These are phyloP conservation scores for Ceratobasidium sp. DNA, from an alignment of 1,284 basidiomycete genomes.

Conservation along the genomic window DNA sequence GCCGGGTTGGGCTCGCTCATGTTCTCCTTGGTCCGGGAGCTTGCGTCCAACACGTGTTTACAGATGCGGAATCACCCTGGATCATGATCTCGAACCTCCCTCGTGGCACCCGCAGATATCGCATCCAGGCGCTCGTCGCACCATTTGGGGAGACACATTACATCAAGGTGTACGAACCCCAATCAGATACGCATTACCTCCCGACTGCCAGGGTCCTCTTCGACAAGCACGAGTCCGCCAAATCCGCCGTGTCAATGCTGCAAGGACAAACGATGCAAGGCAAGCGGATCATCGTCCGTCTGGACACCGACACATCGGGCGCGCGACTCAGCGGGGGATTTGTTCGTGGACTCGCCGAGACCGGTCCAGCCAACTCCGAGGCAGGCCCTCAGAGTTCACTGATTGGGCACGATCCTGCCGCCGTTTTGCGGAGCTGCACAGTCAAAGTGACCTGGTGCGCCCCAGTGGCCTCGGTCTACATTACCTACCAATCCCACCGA, in stretches of 20 bases:
- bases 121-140: conserved; percentile 9
- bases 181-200: conserved; percentile 11
- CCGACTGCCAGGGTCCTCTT: conserved; percentile 20
- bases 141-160: conserved; percentile 8
- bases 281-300: not conserved
- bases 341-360: not conserved
- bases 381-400: conserved; percentile 2
- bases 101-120: not conserved
- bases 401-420: conserved; percentile 16
- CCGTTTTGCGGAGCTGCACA: conserved; percentile 17
- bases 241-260: not conserved
- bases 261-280: not conserved
- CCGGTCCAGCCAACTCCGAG: not conserved
- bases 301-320: not conserved
- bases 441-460: conserved; percentile 44
- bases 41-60: conserved; percentile 33
- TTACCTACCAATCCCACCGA: not conserved
- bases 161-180: conserved; percentile 19
- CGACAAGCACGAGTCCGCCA: conserved; percentile 25
- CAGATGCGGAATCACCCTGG: conserved; percentile 40
- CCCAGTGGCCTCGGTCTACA: conserved; percentile 28
- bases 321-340: not conserved
- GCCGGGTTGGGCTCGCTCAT: conserved; percentile 16
- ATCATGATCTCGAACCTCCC: conserved; percentile 33
- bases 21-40: conserved; percentile 37